Evolutionary conservation across 352 stramenopile genomes (phyloP), one percentile per base, ranked within the genome.

Genomic region (Phytophthora cajani): DNA sequence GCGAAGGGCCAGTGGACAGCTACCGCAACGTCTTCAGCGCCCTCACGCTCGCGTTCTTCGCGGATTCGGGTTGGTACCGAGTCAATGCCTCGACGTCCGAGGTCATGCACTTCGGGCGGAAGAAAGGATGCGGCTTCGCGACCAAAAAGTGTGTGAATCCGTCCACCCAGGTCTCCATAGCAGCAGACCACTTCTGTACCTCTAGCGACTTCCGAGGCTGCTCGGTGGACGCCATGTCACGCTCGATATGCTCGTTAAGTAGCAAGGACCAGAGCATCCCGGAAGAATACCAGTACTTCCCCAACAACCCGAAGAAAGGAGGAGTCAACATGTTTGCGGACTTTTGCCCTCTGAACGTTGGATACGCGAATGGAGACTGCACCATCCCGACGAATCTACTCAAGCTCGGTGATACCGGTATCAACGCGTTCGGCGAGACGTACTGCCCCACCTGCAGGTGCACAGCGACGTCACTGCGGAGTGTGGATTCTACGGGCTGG

Each of bases 1-100:
- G 0, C 77, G 63, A n/a, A n/a, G n/a, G n/a, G n/a, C n/a, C n/a
- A n/a, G n/a, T n/a, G n/a, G n/a, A n/a, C n/a, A 93, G 84, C 57
- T 91, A 82, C 50, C 81, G 71, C 53, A 92, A 92, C 56, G 72
- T 88, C 7, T 73, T 86, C 32, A 90, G 83, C 16, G 78, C 53
- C 1, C 73, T 93, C 40, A 94, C 86, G 2, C 75, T 94, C 8
- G 82, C 86, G 7, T 93, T 89, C 56, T 92, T 93, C 62, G 82
- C 88, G 56, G 84, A 93, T 66, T 91, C 84, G 11, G 86, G 86
- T 0, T 92, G 86, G 86, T 94, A 94, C 69, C 78, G 77, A 27
- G 69, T 82, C 0, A 91, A 92, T 64, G 25, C 60, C 0, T 81
- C 80, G 8, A 82, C 62, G 11, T 72, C 76, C 5, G 58, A 90